Conservation (phyloP, 192 early-diverging fungal genomes). For the Haplosporangium gracile region DNA sequence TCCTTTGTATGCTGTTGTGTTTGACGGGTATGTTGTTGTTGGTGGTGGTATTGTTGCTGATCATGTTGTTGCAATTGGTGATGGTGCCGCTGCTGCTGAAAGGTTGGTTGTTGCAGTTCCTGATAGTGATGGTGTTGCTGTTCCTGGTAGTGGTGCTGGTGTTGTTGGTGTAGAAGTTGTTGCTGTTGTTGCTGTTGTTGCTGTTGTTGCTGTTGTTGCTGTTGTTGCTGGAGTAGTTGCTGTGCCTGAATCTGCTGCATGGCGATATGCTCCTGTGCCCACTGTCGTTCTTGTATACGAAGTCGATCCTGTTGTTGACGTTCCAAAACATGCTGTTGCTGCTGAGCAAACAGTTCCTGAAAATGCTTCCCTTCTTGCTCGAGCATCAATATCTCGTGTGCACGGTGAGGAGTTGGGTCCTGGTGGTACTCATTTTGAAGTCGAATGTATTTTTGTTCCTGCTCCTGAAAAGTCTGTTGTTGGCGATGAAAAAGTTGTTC, state of each 20-base stretch:
- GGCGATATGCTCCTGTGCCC: constrained; percentile 39
- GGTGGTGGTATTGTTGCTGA: constrained; percentile 8
- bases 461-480: constrained; percentile 30
- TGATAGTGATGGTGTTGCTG: constrained; percentile 9
- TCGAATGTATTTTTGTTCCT: constrained; percentile 13
- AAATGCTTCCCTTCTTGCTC: constrained; percentile 26
- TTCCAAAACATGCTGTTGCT: constrained; percentile 42
- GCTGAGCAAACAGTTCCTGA: constrained; percentile 41
- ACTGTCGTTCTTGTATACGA: constrained; percentile 46
- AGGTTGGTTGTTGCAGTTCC: not conserved
- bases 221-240: constrained; percentile 26
- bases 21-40: constrained; percentile 6
- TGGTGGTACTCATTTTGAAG: constrained; percentile 29
- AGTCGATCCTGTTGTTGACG: constrained; percentile 37
- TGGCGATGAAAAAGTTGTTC: constrained; percentile 31
- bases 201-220: constrained; percentile 22
- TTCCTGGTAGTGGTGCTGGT: not conserved
- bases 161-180: constrained; percentile 2
- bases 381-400: constrained; percentile 43
- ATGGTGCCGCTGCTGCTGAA: not conserved
- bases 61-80: not conserved
- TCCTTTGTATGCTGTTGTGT: not conserved
- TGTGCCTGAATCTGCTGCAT: constrained; percentile 12
- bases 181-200: constrained; percentile 8
- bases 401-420: constrained; percentile 24